Percentiles rank a stretch among this genome's conserved stretches.
Conservation (phyloP, 352 stramenopile species). For the Globisporangium nagaii region DNA sequence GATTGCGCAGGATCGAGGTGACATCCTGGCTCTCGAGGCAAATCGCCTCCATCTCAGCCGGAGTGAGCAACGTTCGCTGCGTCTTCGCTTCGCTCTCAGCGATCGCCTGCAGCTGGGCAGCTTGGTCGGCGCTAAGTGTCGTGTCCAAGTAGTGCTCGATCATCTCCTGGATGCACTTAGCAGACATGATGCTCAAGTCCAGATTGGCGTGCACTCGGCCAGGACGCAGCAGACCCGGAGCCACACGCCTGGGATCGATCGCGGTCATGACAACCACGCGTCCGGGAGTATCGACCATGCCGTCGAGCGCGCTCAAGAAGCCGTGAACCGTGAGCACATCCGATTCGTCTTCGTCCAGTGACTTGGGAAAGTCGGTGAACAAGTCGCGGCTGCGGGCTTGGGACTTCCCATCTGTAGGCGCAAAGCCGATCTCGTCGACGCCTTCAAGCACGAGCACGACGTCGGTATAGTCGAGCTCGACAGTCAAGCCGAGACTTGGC, state of each 20-base stretch:
- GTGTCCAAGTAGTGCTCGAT: slow-evolving; percentile 37
- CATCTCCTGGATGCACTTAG: slow-evolving; percentile 3
- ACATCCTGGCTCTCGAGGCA: slow-evolving; percentile 35
- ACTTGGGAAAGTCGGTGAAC: background rate
- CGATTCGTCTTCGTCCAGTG: background rate
- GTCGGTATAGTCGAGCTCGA: slow-evolving; percentile 47
- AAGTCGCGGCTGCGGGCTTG: background rate
- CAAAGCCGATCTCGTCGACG: slow-evolving; percentile 24
- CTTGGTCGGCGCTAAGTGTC: slow-evolving; percentile 42
- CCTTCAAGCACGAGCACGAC: slow-evolving; percentile 72
- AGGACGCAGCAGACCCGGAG: slow-evolving; percentile 2
- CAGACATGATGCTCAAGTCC: background rate
- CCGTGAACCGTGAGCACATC: slow-evolving; percentile 1
- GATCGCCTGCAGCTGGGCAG: slow-evolving; percentile 14
- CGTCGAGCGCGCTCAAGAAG: slow-evolving; percentile 2
- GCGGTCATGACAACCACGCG: slow-evolving; percentile 9
- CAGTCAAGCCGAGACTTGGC: slow-evolving; percentile 25
- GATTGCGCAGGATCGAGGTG: slow-evolving; percentile 27
- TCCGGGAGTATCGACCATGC: slow-evolving; percentile 5
- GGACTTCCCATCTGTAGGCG: background rate
- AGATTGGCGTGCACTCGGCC: slow-evolving; percentile 4
- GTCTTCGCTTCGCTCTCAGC: background rate
- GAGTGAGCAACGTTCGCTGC: slow-evolving; percentile 10
- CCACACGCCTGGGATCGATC: background rate
- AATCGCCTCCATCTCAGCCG: slow-evolving; percentile 36